These are phyloP conservation scores for Mycena alexandri DNA, from an alignment of 768 basidiomycete genomes.

Conservation along the genomic window DNA sequence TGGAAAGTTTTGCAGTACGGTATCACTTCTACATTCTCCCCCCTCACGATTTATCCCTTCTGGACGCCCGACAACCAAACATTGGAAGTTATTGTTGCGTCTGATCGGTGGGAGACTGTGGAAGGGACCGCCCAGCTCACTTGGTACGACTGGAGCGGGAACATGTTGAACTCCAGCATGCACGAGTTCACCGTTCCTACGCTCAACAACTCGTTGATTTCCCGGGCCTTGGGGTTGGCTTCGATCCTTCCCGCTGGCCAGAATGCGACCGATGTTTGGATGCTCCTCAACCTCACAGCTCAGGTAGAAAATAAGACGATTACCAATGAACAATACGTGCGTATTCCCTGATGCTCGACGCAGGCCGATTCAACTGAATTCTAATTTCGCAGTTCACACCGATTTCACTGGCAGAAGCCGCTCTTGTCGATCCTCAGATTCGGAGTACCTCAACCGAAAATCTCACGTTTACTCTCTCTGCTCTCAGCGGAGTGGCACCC, in stretches of 20 bases:
- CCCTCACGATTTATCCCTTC: constrained; percentile 67
- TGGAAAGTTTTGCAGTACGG: constrained; percentile 73
- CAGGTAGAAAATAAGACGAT: constrained; percentile 54
- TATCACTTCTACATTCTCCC: constrained; percentile 57
- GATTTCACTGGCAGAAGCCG: constrained; percentile 57
- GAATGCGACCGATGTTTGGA: constrained; percentile 60
- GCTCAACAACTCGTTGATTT: constrained; percentile 64
- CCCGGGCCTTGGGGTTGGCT: constrained; percentile 54
- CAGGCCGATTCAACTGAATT: background rate
- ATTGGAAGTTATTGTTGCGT: constrained; percentile 63
- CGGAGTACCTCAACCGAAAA: constrained; percentile 46
- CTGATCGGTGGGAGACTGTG: constrained; percentile 63
- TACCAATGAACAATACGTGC: constrained; percentile 66
- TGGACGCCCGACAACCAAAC: constrained; percentile 64
- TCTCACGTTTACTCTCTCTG: constrained; percentile 65
- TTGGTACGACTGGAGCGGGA: constrained; percentile 71
- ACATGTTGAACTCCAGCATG: constrained; percentile 51
- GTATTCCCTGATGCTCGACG: constrained; percentile 33
- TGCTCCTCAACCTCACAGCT: constrained; percentile 64
- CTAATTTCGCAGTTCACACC: constrained; percentile 61
- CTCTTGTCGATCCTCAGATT: constrained; percentile 66
- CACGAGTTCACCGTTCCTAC: constrained; percentile 58
- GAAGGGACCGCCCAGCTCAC: constrained; percentile 62
- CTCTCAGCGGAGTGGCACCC: constrained; percentile 64
- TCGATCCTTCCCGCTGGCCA: constrained; percentile 60